Percentiles rank a stretch among this genome's conserved stretches.
phyloP scores from a whole-genome alignment of 371 early-diverging fungal genomes.

The Saksenaea oblongispora region DNA sequence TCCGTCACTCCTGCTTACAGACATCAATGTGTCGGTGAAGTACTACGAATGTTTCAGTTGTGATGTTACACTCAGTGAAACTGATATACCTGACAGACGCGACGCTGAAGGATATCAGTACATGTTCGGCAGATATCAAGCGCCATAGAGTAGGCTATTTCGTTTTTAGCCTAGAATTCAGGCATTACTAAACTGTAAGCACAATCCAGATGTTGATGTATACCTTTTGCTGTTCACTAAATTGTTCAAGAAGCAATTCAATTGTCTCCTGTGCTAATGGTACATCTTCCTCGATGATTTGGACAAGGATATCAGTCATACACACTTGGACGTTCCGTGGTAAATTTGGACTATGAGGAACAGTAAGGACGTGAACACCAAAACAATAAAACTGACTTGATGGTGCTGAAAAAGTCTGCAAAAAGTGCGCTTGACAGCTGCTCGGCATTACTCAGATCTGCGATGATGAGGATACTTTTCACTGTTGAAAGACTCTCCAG shows the following conservation, averaged over 20 bases:
- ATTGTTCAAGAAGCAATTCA: constrained; percentile 79
- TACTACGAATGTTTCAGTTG: constrained; percentile 43
- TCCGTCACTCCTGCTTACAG: constrained; percentile 50
- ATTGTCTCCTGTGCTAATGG: constrained; percentile 74
- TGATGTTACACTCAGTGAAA: not conserved
- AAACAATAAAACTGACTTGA: not conserved
- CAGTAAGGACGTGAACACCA: not conserved
- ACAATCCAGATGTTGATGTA: not conserved
- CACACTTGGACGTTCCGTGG: constrained; percentile 77
- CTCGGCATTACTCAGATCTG: constrained; percentile 35
- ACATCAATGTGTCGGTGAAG: constrained; percentile 74
- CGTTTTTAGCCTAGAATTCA: constrained; percentile 52
- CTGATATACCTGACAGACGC: constrained; percentile 75
- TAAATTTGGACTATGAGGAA: constrained; percentile 54
- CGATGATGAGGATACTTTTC: constrained; percentile 77
- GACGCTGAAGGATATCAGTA: constrained; percentile 83
- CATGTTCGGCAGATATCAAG: constrained; percentile 77
- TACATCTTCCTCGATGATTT: constrained; percentile 77
- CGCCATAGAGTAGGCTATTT: constrained; percentile 78
- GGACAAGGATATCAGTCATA: constrained; percentile 82
- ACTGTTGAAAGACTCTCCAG: constrained; percentile 87
- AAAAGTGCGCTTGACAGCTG: constrained; percentile 27
- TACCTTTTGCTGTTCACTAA: constrained; percentile 68
- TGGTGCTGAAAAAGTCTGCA: constrained; percentile 8
- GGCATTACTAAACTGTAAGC: not conserved